A percentile compares a stretch with the other conserved stretches of the same genome.
phyloP scores from a whole-genome alignment of 2,329 filamentous ascomycete genomes.

The Drechmeria coniospora region DNA sequence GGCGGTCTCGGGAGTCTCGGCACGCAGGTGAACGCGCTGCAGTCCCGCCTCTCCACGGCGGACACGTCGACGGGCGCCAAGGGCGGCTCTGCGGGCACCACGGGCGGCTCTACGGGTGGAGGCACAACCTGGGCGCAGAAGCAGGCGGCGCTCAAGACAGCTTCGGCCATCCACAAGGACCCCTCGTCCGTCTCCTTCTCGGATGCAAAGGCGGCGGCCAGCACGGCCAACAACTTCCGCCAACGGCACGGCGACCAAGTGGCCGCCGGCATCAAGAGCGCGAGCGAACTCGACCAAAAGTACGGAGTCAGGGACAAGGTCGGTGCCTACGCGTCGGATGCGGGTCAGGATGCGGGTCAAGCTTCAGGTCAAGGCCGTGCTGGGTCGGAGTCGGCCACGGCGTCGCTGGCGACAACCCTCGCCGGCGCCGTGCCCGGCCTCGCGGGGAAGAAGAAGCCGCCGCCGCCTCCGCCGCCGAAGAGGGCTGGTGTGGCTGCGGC shows the following conservation, averaged over 20 bases:
- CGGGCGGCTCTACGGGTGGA: conserved; percentile 14
- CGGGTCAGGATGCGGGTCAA: too few species aligned
- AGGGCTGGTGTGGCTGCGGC: conserved; percentile 19
- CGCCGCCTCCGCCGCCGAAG: conserved; percentile 34
- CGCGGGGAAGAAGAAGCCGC: conserved; percentile 36
- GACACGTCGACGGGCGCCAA: conserved; percentile 17
- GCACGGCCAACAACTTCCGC: conserved; percentile 52
- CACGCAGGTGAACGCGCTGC: conserved; percentile 47
- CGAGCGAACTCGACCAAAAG: conserved; percentile 43
- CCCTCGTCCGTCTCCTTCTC: conserved; percentile 44
- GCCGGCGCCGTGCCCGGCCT: conserved; percentile 4
- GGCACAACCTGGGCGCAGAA: conserved; percentile 52
- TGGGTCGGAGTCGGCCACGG: conserved; percentile 1
- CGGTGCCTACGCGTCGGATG: conserved; percentile 13
- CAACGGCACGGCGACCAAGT: conserved; percentile 56
- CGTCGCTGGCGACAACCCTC: conserved; percentile 1
- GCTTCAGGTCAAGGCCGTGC: conserved; percentile 4
- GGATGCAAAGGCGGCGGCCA: conserved; percentile 41
- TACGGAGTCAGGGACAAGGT: conserved; percentile 35
- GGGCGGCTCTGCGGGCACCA: conserved; percentile 3
- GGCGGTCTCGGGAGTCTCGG: conserved; percentile 2
- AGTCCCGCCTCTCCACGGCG: conserved; percentile 48
- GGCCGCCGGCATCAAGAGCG: conserved; percentile 39
- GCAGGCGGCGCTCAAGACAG: conserved; percentile 46
- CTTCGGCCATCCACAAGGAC: conserved; percentile 41